Conservation (phyloP, 768 basidiomycete species). For the Kondoa malvinella region DNA sequence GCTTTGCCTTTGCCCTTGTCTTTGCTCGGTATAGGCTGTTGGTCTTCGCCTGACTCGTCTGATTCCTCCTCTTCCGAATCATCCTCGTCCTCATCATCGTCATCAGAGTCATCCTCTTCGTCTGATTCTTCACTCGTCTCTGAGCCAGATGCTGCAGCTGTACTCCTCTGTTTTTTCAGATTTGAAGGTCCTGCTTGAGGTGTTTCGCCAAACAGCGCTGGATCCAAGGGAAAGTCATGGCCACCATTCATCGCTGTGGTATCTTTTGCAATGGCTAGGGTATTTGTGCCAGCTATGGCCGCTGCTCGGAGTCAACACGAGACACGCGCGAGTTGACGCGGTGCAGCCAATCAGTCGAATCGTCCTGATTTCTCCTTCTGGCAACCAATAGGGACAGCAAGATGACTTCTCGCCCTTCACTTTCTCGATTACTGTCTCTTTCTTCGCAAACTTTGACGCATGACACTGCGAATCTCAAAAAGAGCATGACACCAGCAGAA, state of each 20-base stretch:
- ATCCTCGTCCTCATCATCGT: slow-evolving; percentile 12
- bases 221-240: slow-evolving; percentile 23
- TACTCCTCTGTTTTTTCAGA: background rate
- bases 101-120: slow-evolving; percentile 18
- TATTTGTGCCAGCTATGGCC: background rate
- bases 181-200: background rate
- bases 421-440: background rate
- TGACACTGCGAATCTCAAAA: no score
- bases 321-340: no score
- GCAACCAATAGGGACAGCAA: no score
- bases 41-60: slow-evolving; percentile 4
- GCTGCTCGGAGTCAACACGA: no score
- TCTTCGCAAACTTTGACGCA: no score
- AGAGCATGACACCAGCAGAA: background rate
- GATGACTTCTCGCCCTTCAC: background rate
- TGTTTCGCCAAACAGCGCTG: slow-evolving; percentile 17
- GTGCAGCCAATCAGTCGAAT: no score
- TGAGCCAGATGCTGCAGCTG: no score
- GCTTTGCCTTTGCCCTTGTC: slow-evolving; percentile 31
- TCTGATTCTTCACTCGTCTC: background rate
- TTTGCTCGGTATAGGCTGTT: no score
- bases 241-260: background rate
- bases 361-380: no score
- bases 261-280: background rate
- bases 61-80: background rate